Evolutionary conservation across 345 rosid genomes (phyloP).

Genomic region (Hibiscus tridactylites): DNA sequence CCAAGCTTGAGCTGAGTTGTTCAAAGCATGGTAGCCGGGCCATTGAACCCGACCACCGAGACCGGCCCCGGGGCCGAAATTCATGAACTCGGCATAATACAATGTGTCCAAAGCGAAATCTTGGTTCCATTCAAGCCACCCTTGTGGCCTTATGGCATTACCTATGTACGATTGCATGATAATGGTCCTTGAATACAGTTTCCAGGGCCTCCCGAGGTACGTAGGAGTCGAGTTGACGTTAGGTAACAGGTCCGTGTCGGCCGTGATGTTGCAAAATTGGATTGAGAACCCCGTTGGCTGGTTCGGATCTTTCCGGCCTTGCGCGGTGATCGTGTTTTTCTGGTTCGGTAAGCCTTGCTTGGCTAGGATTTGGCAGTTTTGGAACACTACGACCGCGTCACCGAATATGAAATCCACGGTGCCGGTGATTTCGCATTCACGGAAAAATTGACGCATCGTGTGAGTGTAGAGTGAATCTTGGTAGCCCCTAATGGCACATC

Average conservation of each 20-base stretch:
- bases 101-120: constrained; percentile 57
- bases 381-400: constrained; percentile 51
- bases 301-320: constrained; percentile 60
- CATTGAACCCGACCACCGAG: not conserved
- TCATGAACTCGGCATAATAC: constrained; percentile 36
- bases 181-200: constrained; percentile 47
- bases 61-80: not conserved
- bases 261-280: not conserved
- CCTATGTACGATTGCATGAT: constrained; percentile 50
- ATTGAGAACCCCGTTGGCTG: constrained; percentile 12
- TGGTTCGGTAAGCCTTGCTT: constrained; percentile 33
- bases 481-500: constrained; percentile 53
- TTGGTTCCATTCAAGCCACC: constrained; percentile 62
- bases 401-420: constrained; percentile 79
- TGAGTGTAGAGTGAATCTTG: constrained; percentile 81
- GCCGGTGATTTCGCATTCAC: constrained; percentile 41
- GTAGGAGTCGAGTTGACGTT: not conserved
- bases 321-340: constrained; percentile 69
- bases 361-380: constrained; percentile 54
- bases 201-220: constrained; percentile 63
- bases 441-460: constrained; percentile 60
- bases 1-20: not conserved
- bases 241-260: not conserved
- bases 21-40: not conserved
- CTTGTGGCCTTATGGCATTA: constrained; percentile 46